These are phyloP conservation scores for Hypoxylon sp. DNA, from an alignment of 2,329 filamentous ascomycete genomes.

Conservation along the genomic window DNA sequence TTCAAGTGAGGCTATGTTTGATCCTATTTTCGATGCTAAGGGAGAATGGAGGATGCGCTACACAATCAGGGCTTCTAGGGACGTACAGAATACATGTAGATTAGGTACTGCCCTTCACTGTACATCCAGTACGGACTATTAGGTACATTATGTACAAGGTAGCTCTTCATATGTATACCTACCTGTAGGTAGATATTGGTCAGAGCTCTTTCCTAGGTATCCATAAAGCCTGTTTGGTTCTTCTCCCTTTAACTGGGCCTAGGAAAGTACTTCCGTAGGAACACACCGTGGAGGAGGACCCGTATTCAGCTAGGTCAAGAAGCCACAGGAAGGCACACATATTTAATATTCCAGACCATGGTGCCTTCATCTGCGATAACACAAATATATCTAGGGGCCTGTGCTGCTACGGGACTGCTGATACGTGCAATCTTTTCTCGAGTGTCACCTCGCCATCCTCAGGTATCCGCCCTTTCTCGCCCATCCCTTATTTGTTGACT, in stretches of 20 bases:
- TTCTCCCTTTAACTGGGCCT: neutral
- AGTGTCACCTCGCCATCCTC: constrained; percentile 19
- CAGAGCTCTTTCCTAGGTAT: neutral
- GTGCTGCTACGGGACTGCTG: constrained; percentile 2
- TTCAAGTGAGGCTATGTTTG: neutral
- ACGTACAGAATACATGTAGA: neutral
- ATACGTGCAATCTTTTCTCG: constrained; percentile 4
- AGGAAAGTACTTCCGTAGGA: neutral
- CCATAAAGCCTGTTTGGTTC: neutral
- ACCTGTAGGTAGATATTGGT: neutral
- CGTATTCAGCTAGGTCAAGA: neutral
- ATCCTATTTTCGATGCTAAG: constrained; percentile 4
- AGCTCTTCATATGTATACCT: too few species aligned
- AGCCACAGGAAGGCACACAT: neutral
- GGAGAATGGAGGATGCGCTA: neutral
- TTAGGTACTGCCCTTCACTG: neutral
- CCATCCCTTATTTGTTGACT: neutral
- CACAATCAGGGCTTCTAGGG: neutral
- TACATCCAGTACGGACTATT: too few species aligned
- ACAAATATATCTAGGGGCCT: neutral
- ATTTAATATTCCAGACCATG: neutral
- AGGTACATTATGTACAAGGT: too few species aligned
- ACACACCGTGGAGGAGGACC: neutral
- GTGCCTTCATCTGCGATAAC: neutral
- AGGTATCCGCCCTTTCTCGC: constrained; percentile 10